Base-by-base conservation (phyloP, 78 protist genomes). In the Pigoraptor vietnamica region DNA sequence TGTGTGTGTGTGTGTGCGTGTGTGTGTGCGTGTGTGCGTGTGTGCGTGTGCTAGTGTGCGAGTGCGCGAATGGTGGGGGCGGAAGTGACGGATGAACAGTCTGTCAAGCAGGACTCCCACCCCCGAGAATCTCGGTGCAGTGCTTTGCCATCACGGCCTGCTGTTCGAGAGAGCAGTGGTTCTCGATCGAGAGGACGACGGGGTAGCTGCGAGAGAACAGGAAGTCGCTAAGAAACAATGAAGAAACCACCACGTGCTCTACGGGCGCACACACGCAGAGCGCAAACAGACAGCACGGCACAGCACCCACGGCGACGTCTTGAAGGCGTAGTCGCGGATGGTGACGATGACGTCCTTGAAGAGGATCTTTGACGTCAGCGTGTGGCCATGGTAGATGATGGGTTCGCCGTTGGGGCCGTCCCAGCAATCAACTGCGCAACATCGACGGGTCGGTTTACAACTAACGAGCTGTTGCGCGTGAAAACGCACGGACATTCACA, bases 321-420 rank as follows among this genome's bases (percentile, higher is more conserved):
- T 32, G 88, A 83, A 83, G 2, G 88, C 88, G 38, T 83, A 83
- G 24, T 35, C 39, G 39, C 25, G 1, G 38, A 83, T 35, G 88
- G 88, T 34, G 2, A 21, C 38, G 19, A 83, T 35, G 39, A 83
- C 88, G 86, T 95, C 96, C n/a, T 89, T 40, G 55, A 97, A 97
- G 37, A 35, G 40, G 82, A 97, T 94, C 79, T 92, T 90, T 37
- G 93, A 29, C 14, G 96, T 95, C 25, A 94, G 92, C 24, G 98
- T 96, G 92, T 94, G 93, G 38, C 97, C 97, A 90, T 96, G 98
- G 90, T 87, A 90, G 38, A 97, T 89, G 34, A 96, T 94, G 37
- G 98, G 98, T 40, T 95, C 95, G 37, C 92, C 95, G 35, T 97
- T 93, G 21, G 90, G 89, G 24, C 97, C 98, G 87, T 97, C 98